Evolutionary conservation across 2,329 filamentous ascomycete species (phyloP), one percentile per base, ranked within the genome.

Genomic region (Diplocarpon rosae): DNA sequence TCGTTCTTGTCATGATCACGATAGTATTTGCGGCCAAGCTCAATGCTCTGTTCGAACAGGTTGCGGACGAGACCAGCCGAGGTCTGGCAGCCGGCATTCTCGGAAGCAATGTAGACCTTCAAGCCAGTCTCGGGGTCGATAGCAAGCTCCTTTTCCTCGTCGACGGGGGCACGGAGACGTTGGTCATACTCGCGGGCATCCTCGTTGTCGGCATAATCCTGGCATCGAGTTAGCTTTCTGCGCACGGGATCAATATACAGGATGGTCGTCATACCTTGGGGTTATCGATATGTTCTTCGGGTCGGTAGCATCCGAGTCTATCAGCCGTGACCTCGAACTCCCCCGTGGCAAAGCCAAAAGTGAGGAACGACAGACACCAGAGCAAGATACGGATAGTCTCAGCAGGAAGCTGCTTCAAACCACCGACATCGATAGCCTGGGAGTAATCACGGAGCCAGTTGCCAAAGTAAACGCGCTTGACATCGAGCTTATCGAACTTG

Each of bases 401-500:
- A 34, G 44, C 44, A 37, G 44, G 44, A 20, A 46, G 44, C 37
- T 46, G 44, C 34, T 46, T 46, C 34, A 46, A 17, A 85, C 86
- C 35, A 94, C 86, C 88, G 41, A 93, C 85, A 62, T 94, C 87
- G 56, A 94, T 83, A 50, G 87, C 88, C 64, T 94, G 88, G 43
- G 84, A 90, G 66, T 94, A 95, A 65, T 94, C 88, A 40, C 77
- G 78, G 35, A 94, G 76, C 87, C 87, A 94, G 69, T 94, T 95
- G 53, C 88, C 88, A 67, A 95, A 95, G 69, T 95, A 95, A 51
- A 92, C 84, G 48, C 87, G 79, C 53, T 88, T 84, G 53, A 93
- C 83, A 61, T 83, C 81, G 56, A 92, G 75, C 68, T 89, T 89
- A 69, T 75, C 77, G 66, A 93, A 94, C 59, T 88, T 90, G 69